A percentile compares a stretch with the other conserved stretches of the same genome.
These are phyloP conservation scores for Durotheca rogersii DNA, from an alignment of 495 filamentous ascomycete genomes.

Conservation along the genomic window DNA sequence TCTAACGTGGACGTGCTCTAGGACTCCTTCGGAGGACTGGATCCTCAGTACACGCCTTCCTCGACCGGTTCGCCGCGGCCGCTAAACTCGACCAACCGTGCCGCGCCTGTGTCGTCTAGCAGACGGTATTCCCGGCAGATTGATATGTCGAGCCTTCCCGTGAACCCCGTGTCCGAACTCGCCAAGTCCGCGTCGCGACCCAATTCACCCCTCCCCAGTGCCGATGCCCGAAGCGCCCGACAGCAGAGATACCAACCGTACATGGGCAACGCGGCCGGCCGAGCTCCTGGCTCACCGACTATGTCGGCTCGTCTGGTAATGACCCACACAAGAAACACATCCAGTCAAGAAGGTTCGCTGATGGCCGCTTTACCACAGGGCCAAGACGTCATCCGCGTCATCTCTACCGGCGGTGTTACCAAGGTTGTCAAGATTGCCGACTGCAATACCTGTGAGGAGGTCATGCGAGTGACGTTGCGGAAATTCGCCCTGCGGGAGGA, in stretches of 20 bases:
- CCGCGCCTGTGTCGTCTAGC: slow-evolving; percentile 54
- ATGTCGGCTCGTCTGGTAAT: slow-evolving; percentile 48
- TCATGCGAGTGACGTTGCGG: slow-evolving; percentile 78
- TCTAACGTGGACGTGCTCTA: slow-evolving; percentile 34
- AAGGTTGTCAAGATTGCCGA: slow-evolving; percentile 87
- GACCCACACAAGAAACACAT: slow-evolving; percentile 61
- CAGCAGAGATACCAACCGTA: slow-evolving; percentile 42
- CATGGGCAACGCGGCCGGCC: slow-evolving; percentile 32
- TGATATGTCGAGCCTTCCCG: slow-evolving; percentile 43
- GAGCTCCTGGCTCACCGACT: slow-evolving; percentile 44
- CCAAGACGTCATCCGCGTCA: slow-evolving; percentile 83
- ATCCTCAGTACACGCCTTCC: slow-evolving; percentile 61
- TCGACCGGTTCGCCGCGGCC: slow-evolving; percentile 68
- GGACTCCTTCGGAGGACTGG: slow-evolving; percentile 72
- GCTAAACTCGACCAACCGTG: slow-evolving; percentile 50
- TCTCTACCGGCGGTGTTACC: slow-evolving; percentile 85
- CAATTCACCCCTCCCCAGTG: slow-evolving; percentile 64
- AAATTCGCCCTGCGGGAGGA: slow-evolving; percentile 78
- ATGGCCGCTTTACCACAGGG: slow-evolving; percentile 78
- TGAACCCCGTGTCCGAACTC: slow-evolving; percentile 45
- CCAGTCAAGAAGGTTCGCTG: slow-evolving; percentile 75
- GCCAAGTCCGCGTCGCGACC: slow-evolving; percentile 65
- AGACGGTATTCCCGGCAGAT: slow-evolving; percentile 76
- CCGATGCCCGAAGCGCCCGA: slow-evolving; percentile 50
- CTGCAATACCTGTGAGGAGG: slow-evolving; percentile 86